Base-by-base conservation (phyloP, 345 rosid species). In the Salix koriyanagi region DNA sequence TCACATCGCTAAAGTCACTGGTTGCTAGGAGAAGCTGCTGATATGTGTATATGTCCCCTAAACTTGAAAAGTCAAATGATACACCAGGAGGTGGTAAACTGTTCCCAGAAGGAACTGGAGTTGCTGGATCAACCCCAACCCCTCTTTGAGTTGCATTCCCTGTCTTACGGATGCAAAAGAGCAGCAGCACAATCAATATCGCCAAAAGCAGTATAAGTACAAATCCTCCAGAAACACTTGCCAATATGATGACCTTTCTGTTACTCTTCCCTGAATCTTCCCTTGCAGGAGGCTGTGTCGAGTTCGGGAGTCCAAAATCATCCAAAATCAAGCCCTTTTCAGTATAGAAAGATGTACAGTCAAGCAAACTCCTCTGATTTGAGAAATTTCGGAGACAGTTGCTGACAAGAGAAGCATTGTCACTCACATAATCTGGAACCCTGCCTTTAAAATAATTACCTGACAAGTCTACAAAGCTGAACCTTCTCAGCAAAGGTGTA, bases 11-110 rank as follows among this genome's bases (percentile, higher is more conserved):
- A 67, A 94, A 92, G 15, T 89, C 88, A 69, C 85, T 86, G 6
- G 97, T 92, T 71, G 97, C 95, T 64, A 79, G 85, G 4, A 91
- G 87, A 79, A 94, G 90, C 84, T 91, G 95, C 79, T 91, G 93
- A 79, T 90, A 90, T 6, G 94, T 77, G 86, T 85, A 92, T 25
- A 90, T 79, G 71, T 89, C 92, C 28, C 99, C 99, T 48, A 94
- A 85, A 64, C 84, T 88, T 12, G 93, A 88, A 69, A 94, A 80
- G 79, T 87, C 86, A 74, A 89, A 76, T 0, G 88, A 79, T 78
- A 79, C 82, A 77, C 82, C 85, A 15, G 93, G 87, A 23, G 89
- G 86, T 23, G 82, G 87, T 36, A 88, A 80, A 65, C 78, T 77
- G 67, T 83, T 83, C 19, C 79, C 79, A 14, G 81, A 80, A 66